These are phyloP conservation scores for Botrytis tulipae DNA, from an alignment of 2,329 filamentous ascomycete species.

Conservation along the genomic window DNA sequence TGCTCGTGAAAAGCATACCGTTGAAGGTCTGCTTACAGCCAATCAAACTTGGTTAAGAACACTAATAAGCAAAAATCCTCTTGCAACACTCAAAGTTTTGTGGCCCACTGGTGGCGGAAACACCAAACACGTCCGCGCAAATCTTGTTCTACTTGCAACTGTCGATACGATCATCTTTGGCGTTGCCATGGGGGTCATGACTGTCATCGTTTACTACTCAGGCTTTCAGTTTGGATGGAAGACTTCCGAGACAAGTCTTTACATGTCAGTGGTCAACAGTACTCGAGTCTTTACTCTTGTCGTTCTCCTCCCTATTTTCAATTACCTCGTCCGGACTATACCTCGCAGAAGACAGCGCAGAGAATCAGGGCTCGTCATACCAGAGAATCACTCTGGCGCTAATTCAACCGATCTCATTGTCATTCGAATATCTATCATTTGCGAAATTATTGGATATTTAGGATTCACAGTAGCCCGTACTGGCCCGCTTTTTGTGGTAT, in stretches of 20 bases:
- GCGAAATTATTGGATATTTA: conserved; percentile 72
- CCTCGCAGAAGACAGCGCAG: conserved; percentile 33
- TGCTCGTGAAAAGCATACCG: conserved; percentile 66
- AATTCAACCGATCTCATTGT: conserved; percentile 75
- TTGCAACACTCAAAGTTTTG: conserved; percentile 75
- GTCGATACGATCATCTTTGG: conserved; percentile 83
- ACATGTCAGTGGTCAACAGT: conserved; percentile 75
- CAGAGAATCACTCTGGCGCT: conserved; percentile 53
- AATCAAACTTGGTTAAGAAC: background rate
- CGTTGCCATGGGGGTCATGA: conserved; percentile 74
- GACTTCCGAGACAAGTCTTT: conserved; percentile 75
- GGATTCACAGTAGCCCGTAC: conserved; percentile 69
- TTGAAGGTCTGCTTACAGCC: conserved; percentile 41
- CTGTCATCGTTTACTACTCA: conserved; percentile 81
- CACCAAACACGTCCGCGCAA: conserved; percentile 61
- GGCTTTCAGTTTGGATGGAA: conserved; percentile 80
- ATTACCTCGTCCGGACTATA: conserved; percentile 64
- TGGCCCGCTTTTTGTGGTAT: conserved; percentile 64
- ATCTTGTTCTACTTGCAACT: conserved; percentile 76
- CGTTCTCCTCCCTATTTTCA: conserved; percentile 70
- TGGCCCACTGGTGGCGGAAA: conserved; percentile 67
- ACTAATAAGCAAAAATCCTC: conserved; percentile 58
- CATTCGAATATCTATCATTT: conserved; percentile 70
- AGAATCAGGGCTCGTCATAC: conserved; percentile 61
- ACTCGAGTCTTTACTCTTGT: conserved; percentile 74